Evolutionary conservation across 2,329 filamentous ascomycete species (phyloP), one percentile per base, ranked within the genome.

Genomic region (Pseudogymnoascus sp.): DNA sequence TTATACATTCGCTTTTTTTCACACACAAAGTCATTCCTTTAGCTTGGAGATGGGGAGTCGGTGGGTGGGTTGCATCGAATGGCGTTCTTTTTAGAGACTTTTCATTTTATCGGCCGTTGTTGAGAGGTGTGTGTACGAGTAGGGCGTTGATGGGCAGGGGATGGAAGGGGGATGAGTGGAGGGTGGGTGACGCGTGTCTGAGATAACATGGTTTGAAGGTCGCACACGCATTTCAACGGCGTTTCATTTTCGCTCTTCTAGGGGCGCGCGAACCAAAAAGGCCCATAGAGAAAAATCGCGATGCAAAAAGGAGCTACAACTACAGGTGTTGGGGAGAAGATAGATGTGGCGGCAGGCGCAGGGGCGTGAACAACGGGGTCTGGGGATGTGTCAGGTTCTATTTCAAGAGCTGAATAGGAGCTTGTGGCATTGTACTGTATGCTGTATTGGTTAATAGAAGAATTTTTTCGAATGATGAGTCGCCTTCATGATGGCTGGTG

Each of bases 371-470:
- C 45, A 52, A 29, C 0, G 26, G 14, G 23, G 3, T 10, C 2
- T 3, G 21, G 12, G 23, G 23, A 19, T 11, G 7, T 16, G 45
- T 52, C 45, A 31, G 26, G 45, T 52, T 52, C 45, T 31, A 52
- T 31, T 52, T 52, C 23, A 52, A 52, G 23, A 31, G 45, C 45
- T 52, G 45, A 52, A 52, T 52, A 52, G 23, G 45, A 52, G 45
- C 45, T 52, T 31, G 45, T 52, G 45, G 26, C 45, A 19, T 52
- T 52, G 26, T 52, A 52, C 45, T 52, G 23, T 52, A 52, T 16
- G 45, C 5, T 52, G n/a, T 52, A 31, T 31, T 31, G n/a, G 26
- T 52, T 31, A 31, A 52, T 31, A 31, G 23, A 31, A 19, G 14
- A 29, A 29, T 31, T 29, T 2, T 43, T 16, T 52, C 6, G 7